These are phyloP conservation scores for Fusarium udum DNA, from an alignment of 2,329 filamentous ascomycete species.

Conservation along the genomic window DNA sequence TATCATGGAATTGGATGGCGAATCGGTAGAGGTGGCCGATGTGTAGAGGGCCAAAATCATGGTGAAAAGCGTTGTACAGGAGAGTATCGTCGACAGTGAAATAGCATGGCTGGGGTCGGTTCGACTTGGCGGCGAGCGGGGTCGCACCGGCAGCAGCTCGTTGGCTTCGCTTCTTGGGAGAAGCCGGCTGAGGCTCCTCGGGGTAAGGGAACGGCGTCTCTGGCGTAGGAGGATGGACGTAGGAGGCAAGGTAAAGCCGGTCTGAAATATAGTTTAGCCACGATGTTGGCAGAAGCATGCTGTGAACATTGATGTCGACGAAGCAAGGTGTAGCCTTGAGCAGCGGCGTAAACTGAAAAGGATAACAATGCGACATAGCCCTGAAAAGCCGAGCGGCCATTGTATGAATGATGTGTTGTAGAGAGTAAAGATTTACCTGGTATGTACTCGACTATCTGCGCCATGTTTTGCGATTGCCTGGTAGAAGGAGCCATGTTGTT, in stretches of 20 bases:
- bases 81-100: conserved; percentile 94
- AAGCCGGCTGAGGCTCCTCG: conserved; percentile 65
- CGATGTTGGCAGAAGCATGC: conserved; percentile 28
- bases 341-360: conserved; percentile 16
- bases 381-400: conserved; percentile 18
- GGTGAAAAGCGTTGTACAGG: conserved; percentile 97
- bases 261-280: conserved; percentile 64
- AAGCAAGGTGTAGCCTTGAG: conserved; percentile 19
- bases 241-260: conserved; percentile 93
- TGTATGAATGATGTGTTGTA: conserved; percentile 12
- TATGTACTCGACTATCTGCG: conserved; percentile 95
- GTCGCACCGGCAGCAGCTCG: conserved; percentile 64
- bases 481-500: conserved; percentile 62
- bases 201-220: conserved; percentile 90
- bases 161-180: conserved; percentile 55
- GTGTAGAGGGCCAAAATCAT: conserved; percentile 96
- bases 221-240: conserved; percentile 80
- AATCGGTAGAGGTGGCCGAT: conserved; percentile 98
- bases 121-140: conserved; percentile 43
- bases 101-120: conserved; percentile 76
- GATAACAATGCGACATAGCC: conserved; percentile 48
- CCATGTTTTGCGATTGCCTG: conserved; percentile 68
- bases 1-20: conserved; percentile 93
- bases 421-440: conserved; percentile 69
- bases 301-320: conserved; percentile 12